Evolutionary conservation across 169 alveolate genomes (phyloP).

Genomic region (Cryptosporidium meleagridis): DNA sequence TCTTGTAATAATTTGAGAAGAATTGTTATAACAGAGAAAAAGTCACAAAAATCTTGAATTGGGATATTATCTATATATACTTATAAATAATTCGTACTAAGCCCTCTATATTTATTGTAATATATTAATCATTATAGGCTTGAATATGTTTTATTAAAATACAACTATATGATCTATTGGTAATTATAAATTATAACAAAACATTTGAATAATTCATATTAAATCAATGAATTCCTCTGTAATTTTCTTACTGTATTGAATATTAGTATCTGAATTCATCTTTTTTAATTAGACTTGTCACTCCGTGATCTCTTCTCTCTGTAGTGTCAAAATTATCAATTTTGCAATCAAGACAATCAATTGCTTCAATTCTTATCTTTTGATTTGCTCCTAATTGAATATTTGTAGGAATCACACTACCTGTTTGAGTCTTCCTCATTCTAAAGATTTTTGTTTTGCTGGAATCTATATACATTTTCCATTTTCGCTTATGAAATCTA

Average conservation of each 20-base stretch:
- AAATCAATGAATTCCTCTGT: too few species aligned
- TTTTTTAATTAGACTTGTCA: neutral
- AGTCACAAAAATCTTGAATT: too few species aligned
- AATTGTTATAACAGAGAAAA: too few species aligned
- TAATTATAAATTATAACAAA: too few species aligned
- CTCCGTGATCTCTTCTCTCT: neutral
- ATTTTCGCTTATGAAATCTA: conserved; percentile 42
- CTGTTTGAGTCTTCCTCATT: neutral
- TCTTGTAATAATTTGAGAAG: neutral
- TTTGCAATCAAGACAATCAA: conserved; percentile 2
- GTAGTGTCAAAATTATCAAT: neutral
- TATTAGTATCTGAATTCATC: neutral
- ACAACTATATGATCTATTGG: too few species aligned
- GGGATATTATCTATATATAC: too few species aligned
- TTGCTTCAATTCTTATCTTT: conserved; percentile 39
- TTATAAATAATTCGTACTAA: neutral
- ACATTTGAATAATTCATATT: too few species aligned
- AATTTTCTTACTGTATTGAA: neutral
- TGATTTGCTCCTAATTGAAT: conserved; percentile 10
- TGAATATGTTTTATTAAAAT: too few species aligned
- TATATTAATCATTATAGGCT: neutral
- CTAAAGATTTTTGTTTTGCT: conserved; percentile 12
- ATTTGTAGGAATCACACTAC: conserved; percentile 4
- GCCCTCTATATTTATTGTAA: neutral
- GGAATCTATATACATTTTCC: conserved; percentile 43